phyloP scores from a whole-genome alignment of 192 early-diverging fungal genomes.

The Coemansia sp. region DNA sequence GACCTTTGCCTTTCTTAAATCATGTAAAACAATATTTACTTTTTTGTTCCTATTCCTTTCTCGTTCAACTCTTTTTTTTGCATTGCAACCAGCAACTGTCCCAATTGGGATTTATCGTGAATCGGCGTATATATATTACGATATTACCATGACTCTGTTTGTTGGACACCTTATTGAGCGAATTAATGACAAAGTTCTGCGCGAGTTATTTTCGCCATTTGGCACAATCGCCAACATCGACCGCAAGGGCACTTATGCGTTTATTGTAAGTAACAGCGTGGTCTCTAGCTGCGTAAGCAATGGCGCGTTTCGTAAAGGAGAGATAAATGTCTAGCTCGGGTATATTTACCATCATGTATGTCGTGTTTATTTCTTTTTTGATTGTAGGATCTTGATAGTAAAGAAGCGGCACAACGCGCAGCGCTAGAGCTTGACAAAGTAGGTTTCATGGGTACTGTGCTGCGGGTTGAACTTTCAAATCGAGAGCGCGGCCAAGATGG shows the following conservation, averaged over 20 bases:
- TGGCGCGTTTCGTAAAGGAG: background rate
- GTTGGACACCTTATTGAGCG: constrained; percentile 39
- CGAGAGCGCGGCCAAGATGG: constrained; percentile 21
- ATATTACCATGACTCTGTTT: constrained; percentile 30
- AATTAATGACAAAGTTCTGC: constrained; percentile 24
- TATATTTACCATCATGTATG: too few species aligned
- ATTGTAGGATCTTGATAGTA: constrained; percentile 18
- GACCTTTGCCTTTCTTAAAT: too few species aligned
- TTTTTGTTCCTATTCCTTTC: too few species aligned
- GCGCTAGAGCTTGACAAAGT: constrained; percentile 16
- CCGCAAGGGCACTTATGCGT: constrained; percentile 39
- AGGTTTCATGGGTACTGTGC: constrained; percentile 11
- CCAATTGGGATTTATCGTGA: too few species aligned
- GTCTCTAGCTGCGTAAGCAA: background rate
- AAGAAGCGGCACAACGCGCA: constrained; percentile 12
- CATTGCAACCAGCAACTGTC: background rate
- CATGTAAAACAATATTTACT: too few species aligned
- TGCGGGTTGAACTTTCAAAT: constrained; percentile 42
- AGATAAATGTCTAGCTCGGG: background rate
- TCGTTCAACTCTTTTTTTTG: background rate
- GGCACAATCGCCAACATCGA: constrained; percentile 28
- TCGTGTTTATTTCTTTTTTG: too few species aligned
- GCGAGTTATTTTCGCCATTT: constrained; percentile 22
- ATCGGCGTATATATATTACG: too few species aligned
- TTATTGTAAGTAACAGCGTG: constrained; percentile 33